Base-by-base conservation (phyloP, 2,329 filamentous ascomycete species). In the Lojkania enalia region DNA sequence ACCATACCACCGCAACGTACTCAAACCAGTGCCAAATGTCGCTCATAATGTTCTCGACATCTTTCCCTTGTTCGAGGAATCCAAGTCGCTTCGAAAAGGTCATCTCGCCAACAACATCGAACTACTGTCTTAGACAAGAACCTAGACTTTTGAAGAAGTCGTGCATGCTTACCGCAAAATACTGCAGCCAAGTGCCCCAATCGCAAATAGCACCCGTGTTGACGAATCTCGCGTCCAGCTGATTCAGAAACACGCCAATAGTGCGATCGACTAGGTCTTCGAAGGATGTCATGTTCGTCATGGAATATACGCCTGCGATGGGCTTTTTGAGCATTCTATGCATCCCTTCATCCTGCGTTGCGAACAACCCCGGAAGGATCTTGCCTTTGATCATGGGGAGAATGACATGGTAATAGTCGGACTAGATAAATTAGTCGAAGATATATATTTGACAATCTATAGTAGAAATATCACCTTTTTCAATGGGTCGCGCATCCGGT, bases 261-360 rank as follows among this genome's bases (percentile, higher is more conserved):
- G 25, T 27, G 25, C 9, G 9, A n/a, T 27, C 25, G n/a, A 27
- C 25, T 7, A 9, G n/a, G 7, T 7, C 9, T n/a, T 27, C 25
- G n/a, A 27, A 27, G n/a, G 25, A 27, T n/a, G n/a, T n/a, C 25
- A 27, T 7, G 7, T 7, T 71, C 13, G 61, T 71, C 61, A 75
- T 64, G 0, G 69, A 66, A 48, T 74, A 74, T 0, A 68, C 62
- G 23, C 60, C 58, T 1, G 71, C 66, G 3, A 74, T 59, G 1
- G 65, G 54, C 11, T 66, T 57, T 35, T 72, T 72, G 5, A 71
- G 69, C 12, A 51, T 63, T 3, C 66, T 64, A 48, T 76, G 73
- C 18, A 66, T 63, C 2, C 46, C 53, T 39, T 74, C 71, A 35
- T 73, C 68, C 11, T 63, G 60, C 3, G 63, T 64, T 12, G 64